A percentile compares a stretch with the other conserved stretches of the same genome.
Conservation (phyloP, 176 grass and related monocot genomes). For the Bothriochloa decipiens region DNA sequence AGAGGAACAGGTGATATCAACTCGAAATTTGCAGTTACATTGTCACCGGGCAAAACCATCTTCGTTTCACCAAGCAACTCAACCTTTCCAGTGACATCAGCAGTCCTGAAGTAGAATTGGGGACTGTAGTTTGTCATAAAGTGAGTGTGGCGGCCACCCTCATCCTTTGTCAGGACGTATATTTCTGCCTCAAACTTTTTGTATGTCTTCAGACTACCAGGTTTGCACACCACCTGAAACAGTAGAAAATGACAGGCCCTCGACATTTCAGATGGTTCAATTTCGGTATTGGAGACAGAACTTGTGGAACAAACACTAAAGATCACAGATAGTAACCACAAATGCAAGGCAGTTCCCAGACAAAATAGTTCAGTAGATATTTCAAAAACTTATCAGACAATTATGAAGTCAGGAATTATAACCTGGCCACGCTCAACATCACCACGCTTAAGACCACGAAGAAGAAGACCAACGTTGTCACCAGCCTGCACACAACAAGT, state of each 20-base stretch:
- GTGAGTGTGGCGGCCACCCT: conserved; percentile 91
- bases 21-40: conserved; percentile 81
- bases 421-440: conserved; percentile 97
- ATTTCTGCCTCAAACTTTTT: conserved; percentile 91
- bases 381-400: neutral
- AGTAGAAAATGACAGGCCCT: neutral
- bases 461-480: conserved; percentile 94
- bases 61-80: conserved; percentile 57
- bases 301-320: neutral
- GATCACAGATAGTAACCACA: too few relatives aligned
- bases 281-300: neutral
- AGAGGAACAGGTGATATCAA: conserved; percentile 85
- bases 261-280: neutral
- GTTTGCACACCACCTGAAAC: conserved; percentile 85
- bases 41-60: conserved; percentile 99
- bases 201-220: conserved; percentile 79
- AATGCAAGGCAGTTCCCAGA: neutral
- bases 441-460: conserved; percentile 93
- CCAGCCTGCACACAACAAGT: conserved; percentile 60
- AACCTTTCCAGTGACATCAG: conserved; percentile 87
- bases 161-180: conserved; percentile 97
- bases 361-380: neutral
- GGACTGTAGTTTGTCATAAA: conserved; percentile 90
- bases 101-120: conserved; percentile 97
- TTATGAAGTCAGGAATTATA: conserved; percentile 2